Evolutionary conservation across 768 basidiomycete genomes (phyloP), one percentile per base, ranked within the genome.

Genomic region (Pleurotus djamor): DNA sequence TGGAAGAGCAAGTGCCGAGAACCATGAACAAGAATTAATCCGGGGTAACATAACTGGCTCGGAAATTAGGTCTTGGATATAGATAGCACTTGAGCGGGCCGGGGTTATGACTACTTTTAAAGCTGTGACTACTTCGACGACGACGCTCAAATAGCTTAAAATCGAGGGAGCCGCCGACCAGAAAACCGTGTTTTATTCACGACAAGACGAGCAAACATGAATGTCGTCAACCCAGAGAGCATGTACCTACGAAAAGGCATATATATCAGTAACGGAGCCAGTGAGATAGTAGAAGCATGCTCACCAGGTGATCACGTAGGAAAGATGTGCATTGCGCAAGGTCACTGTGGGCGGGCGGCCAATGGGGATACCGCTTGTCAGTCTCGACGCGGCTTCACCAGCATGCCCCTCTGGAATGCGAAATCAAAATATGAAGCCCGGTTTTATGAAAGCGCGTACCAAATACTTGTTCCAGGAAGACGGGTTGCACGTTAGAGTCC

Each of bases 301-400:
- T 37, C 68, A 95, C 97, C 97, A 99, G 9, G 96, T 99, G 12
- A 91, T 83, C 4, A 97, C 93, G 73, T 99, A 99, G 9, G 94
- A 95, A 5, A 92, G 80, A 75, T 99, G 97, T 38, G 93, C 85
- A 72, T 99, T 99, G 50, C 97, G 82, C 48, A 99, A 75, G 66
- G 98, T 94, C 28, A 98, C 86, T 2, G 84, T 84, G 3, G 94
- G 84, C 21, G 88, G 72, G 52, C 94, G 85, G 44, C 96, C 97
- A 48, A 98, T 76, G 2, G 97, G 97, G 48, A 89, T 79, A 12
- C 95, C 97, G 60, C 84, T 87, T 4, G 74, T 71, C 14, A 92
- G 66, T 59, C 78, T 76, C 32, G 77, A 70, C 33, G 81, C 70
- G 17, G 85, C 89, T 57, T 94, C 87, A 12, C 91, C 93, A 3